Evolutionary conservation across 441 rosid species (phyloP), one percentile per base, ranked within the genome.

Genomic region (Viola pubescens): DNA sequence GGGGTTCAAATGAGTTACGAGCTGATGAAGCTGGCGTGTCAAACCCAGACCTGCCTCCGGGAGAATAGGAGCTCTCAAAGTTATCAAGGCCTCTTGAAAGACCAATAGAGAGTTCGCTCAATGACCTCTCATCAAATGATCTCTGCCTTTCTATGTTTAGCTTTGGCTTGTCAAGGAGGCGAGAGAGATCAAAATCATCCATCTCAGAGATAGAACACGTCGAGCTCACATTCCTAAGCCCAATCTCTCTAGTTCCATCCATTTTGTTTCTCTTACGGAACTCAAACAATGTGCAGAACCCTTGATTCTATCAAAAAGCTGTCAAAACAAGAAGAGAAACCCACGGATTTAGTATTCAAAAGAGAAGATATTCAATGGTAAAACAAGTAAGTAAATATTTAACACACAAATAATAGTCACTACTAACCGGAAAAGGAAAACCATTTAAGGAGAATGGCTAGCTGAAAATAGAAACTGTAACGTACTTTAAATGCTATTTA

Each of bases 111-210:
- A 77, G 77, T 64, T 88, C 98, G 47, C 92, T 76, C 19, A 81
- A 45, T 0, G 98, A 88, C 66, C 89, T 84, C 77, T 91, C 96
- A 37, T 91, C 98, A 37, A 84, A 91, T 0, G 98, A 88, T 72
- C 98, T 82, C 72, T 86, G 75, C 78, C 89, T 75, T 63, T 88
- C 96, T 13, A 88, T 81, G 67, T 81, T 88, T 64, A 91, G 78
- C 77, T 76, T 82, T 0, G 91, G 91, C 75, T 75, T 82, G 73
- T 88, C 94, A 50, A 91, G 80, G 4, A 86, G 80, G 58, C 81
- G 82, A 7, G 82, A 81, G 49, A 91, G 77, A 71, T 88, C 94
- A 34, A 70, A 81, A 59, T 91, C 98, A 44, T 79, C 88, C 73
- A 83, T 73, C 54, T 91, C 96, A 0, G 87, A 67, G 59, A 88